These are phyloP conservation scores for Brasilioporus rufonigricans DNA, from an alignment of 768 basidiomycete genomes.

Conservation along the genomic window DNA sequence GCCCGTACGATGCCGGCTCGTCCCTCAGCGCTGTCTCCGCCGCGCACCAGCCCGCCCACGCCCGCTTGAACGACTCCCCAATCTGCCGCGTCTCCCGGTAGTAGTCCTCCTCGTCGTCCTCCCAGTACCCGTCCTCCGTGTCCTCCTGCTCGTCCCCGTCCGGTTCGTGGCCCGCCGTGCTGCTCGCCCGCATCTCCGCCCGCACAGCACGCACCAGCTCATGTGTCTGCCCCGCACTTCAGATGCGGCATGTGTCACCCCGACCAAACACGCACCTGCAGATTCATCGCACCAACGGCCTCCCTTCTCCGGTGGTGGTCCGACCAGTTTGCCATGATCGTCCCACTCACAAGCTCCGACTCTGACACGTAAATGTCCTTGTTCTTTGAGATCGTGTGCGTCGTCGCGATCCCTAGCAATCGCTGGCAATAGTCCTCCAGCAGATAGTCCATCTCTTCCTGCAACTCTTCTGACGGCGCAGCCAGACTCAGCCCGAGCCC, in stretches of 20 bases:
- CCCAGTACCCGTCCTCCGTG: conserved; percentile 21
- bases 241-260: not conserved
- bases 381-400: conserved; percentile 38
- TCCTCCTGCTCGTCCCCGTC: conserved; percentile 30
- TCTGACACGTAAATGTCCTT: conserved; percentile 37
- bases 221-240: conserved; percentile 32
- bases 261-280: conserved; percentile 34
- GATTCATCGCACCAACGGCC: conserved; percentile 41
- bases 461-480: conserved; percentile 24
- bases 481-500: conserved; percentile 33
- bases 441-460: conserved; percentile 38
- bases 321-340: conserved; percentile 43
- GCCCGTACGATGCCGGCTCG: conserved; percentile 34
- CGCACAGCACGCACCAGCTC: conserved; percentile 39
- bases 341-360: conserved; percentile 44
- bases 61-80: conserved; percentile 35
- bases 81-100: conserved; percentile 29
- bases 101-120: conserved; percentile 30
- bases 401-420: conserved; percentile 33
- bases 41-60: conserved; percentile 45
- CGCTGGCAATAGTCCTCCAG: conserved; percentile 37
- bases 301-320: conserved; percentile 42
- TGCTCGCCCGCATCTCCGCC: conserved; percentile 26
- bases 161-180: conserved; percentile 10
- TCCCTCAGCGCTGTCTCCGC: conserved; percentile 30